A percentile compares a stretch with the other conserved stretches of the same genome.
Conservation (phyloP, 2,329 filamentous ascomycete species). For the Clarireedia paspali region DNA sequence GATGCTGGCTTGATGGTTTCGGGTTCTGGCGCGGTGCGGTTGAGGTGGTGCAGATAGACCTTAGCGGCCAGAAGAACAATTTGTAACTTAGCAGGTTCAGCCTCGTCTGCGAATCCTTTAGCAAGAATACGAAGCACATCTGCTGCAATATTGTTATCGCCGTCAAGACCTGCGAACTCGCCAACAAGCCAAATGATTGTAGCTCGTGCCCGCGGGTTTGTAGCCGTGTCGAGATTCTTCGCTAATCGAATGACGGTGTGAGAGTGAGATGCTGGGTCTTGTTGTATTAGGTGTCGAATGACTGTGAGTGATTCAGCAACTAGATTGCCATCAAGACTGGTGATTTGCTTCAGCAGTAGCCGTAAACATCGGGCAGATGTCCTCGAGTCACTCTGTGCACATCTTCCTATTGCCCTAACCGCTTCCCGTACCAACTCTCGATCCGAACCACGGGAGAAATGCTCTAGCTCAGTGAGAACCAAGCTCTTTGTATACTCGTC, state of each 20-base stretch:
- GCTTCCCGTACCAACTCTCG: slow-evolving; percentile 77
- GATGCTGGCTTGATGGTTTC: slow-evolving; percentile 26
- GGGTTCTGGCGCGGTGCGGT: slow-evolving; percentile 46
- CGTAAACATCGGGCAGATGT: slow-evolving; percentile 74
- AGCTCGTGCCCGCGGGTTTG: slow-evolving; percentile 79
- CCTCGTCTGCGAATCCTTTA: slow-evolving; percentile 77
- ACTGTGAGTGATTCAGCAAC: slow-evolving; percentile 92
- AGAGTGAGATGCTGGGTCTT: slow-evolving; percentile 71
- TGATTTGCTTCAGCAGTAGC: slow-evolving; percentile 78
- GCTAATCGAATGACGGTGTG: slow-evolving; percentile 84
- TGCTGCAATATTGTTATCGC: slow-evolving; percentile 82
- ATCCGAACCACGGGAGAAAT: slow-evolving; percentile 75
- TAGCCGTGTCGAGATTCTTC: slow-evolving; percentile 82
- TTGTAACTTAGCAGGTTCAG: slow-evolving; percentile 80
- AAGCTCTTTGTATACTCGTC: slow-evolving; percentile 71
- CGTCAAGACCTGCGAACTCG: slow-evolving; percentile 76
- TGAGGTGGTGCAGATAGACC: slow-evolving; percentile 85
- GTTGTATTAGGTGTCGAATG: slow-evolving; percentile 90
- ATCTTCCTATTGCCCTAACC: slow-evolving; percentile 87
- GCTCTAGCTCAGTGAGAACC: slow-evolving; percentile 85
- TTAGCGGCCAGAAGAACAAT: slow-evolving; percentile 93
- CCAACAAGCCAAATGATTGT: slow-evolving; percentile 97
- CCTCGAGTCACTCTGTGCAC: slow-evolving; percentile 67
- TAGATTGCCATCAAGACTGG: slow-evolving; percentile 76
- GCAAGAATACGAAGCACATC: slow-evolving; percentile 85